Evolutionary conservation across 768 basidiomycete genomes (phyloP), one percentile per base, ranked within the genome.

Genomic region (Boletellus sp.): DNA sequence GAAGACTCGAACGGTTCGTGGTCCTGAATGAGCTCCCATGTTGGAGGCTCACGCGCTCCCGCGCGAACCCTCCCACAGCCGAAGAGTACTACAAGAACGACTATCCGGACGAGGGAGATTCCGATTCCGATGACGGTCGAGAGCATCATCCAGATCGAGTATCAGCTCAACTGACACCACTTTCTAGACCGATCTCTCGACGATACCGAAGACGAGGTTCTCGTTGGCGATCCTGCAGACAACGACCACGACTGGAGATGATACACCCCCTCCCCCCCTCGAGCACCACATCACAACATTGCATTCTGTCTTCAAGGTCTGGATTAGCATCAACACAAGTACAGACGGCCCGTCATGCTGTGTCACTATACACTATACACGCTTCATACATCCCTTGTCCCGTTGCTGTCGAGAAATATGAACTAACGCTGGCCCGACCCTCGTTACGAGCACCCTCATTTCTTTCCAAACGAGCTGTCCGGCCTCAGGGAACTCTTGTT

Each of bases 71-170:
- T 15, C 22, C 28, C 45, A 6, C 57, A 90, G 88, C 84, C 16
- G 88, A 91, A 65, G 87, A 88, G 54, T 89, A 84, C 59, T 90
- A 89, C 68, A 87, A 80, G 59, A 91, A 91, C 51, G 88, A 91
- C 61, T 91, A 91, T 56, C 88, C 88, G 6, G 87, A 89, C 23
- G 88, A 84, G 42, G 81, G 83, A 34, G 70, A 74, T 22, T 69
- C 71, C 10, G 72, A 71, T 20, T 70, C 65, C 16, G 72, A 72
- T 28, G 69, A 67, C 36, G 75, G 72, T 60, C 74, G 72, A 72
- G 54, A 24, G 57, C 59, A 51, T 28, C 19, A 37, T 37, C 9
- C 26, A 3, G 39, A 31, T 22, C 45, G 23, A 39, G 50, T 32
- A 46, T 36, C 34, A 20, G 4, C 16, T 22, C 16, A 45, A 12